Evolutionary conservation across 306 rosid genomes (phyloP).

Genomic region (Inga laurina): DNA sequence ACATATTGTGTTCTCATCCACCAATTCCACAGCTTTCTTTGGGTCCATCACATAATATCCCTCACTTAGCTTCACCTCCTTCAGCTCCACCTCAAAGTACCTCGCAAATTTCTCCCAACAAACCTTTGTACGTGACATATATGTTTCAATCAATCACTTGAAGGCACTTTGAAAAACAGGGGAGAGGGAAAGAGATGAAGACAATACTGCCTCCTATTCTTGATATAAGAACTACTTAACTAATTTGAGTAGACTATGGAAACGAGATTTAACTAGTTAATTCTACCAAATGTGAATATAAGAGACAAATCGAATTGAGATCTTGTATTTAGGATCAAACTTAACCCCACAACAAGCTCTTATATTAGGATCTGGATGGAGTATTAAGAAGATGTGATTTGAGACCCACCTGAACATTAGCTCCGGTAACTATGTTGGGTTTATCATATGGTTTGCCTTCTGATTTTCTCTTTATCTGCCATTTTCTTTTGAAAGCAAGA

Average conservation of each 20-base stretch:
- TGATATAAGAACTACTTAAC: no score
- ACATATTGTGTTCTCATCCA: conserved; percentile 94
- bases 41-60: conserved; percentile 94
- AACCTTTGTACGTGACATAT: conserved; percentile 52
- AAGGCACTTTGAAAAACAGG: conserved; percentile 2
- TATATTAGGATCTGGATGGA: no score
- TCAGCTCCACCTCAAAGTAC: conserved; percentile 95
- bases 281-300: no score
- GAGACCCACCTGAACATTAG: conserved; percentile 81
- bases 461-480: conserved; percentile 77
- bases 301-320: no score
- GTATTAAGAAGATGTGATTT: neutral
- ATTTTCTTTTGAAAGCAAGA: conserved; percentile 81
- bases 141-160: neutral
- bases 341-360: no score
- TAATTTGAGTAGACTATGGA: no score
- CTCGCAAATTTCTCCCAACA: conserved; percentile 97
- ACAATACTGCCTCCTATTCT: neutral
- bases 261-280: no score
- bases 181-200: neutral
- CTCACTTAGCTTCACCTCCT: conserved; percentile 84
- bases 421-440: conserved; percentile 93
- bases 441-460: conserved; percentile 76
- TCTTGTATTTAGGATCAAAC: no score
- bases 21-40: conserved; percentile 78